A percentile compares a stretch with the other conserved stretches of the same genome.
Evolutionary conservation across 2,329 filamentous ascomycete genomes (phyloP).

Genomic region (Epichloe coenophiala): DNA sequence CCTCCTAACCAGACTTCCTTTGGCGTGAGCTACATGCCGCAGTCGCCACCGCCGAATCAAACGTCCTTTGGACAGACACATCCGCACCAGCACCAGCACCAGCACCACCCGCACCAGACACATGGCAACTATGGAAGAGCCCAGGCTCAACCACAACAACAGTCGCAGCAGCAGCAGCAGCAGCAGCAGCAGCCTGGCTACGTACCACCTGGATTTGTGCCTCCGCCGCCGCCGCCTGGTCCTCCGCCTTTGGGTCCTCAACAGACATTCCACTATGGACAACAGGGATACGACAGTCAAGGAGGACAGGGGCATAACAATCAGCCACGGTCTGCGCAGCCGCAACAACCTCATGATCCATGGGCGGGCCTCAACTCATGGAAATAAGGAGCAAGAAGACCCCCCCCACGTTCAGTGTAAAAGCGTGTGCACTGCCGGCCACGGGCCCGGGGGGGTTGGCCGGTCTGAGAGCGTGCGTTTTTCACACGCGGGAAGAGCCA

Average conservation of each 20-base stretch:
- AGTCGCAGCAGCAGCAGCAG: too few relatives aligned
- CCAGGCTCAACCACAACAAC: slow-evolving; percentile 7
- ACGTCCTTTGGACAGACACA: slow-evolving; percentile 27
- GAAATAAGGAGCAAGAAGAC: slow-evolving; percentile 22
- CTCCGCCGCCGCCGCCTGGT: slow-evolving; percentile 49
- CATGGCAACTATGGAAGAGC: slow-evolving; percentile 24
- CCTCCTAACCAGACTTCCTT: slow-evolving; percentile 47
- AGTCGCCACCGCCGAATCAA: slow-evolving; percentile 48
- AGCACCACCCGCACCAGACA: slow-evolving; percentile 30
- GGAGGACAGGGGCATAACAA: slow-evolving; percentile 12
- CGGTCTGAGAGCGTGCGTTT: not conserved
- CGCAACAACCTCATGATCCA: slow-evolving; percentile 31
- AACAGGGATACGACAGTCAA: slow-evolving; percentile 19
- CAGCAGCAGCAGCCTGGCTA: slow-evolving; percentile 20
- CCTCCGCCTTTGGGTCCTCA: slow-evolving; percentile 49
- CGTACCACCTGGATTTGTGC: slow-evolving; percentile 45
- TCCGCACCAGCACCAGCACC: too few relatives aligned
- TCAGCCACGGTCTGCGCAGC: slow-evolving; percentile 12
- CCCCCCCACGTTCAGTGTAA: not conserved
- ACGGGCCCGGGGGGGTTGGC: not conserved
- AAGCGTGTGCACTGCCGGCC: not conserved
- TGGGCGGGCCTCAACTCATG: slow-evolving; percentile 40
- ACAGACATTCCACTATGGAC: slow-evolving; percentile 44
- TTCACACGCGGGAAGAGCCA: not conserved
- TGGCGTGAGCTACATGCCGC: slow-evolving; percentile 26